A percentile compares a stretch with the other conserved stretches of the same genome.
These are phyloP conservation scores for Chaetomiaceae sp. DNA, from an alignment of 2,329 filamentous ascomycete genomes.

Conservation along the genomic window DNA sequence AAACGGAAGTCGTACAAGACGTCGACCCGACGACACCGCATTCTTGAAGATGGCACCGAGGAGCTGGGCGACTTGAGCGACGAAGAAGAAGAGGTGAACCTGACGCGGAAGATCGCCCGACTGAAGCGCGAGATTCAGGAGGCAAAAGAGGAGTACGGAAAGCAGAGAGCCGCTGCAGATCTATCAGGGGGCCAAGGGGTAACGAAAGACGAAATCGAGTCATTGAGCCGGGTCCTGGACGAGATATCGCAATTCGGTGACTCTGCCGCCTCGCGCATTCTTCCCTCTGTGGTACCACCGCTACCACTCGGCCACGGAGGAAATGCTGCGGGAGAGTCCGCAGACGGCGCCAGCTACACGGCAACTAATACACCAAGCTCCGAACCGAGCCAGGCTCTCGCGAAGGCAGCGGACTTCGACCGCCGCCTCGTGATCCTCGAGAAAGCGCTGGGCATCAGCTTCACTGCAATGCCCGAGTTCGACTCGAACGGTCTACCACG, in stretches of 20 bases:
- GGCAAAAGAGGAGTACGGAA: constrained; percentile 57
- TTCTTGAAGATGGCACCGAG: constrained; percentile 56
- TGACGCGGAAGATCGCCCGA: constrained; percentile 74
- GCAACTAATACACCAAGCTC: constrained; percentile 59
- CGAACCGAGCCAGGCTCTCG: constrained; percentile 63
- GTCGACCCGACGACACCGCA: constrained; percentile 58
- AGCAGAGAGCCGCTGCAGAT: constrained; percentile 42
- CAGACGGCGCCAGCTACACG: constrained; percentile 50
- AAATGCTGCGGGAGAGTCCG: constrained; percentile 15
- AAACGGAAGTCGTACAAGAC: constrained; percentile 81
- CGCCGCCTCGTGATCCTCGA: constrained; percentile 72
- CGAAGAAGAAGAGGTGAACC: constrained; percentile 62
- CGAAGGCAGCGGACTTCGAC: constrained; percentile 84
- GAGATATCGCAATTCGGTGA: constrained; percentile 45
- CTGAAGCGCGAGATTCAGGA: constrained; percentile 78
- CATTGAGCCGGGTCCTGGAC: constrained; percentile 67
- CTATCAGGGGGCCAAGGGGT: constrained; percentile 35
- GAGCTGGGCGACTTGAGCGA: constrained; percentile 71
- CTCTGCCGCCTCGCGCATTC: constrained; percentile 22
- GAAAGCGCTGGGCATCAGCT: constrained; percentile 70
- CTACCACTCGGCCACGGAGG: constrained; percentile 22
- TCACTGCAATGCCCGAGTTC: constrained; percentile 58
- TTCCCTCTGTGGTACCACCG: constrained; percentile 21
- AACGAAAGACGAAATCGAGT: constrained; percentile 51
- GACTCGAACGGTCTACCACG: constrained; percentile 50